Conservation (phyloP, 2,329 filamentous ascomycete genomes). For the Diaporthe vaccinii region DNA sequence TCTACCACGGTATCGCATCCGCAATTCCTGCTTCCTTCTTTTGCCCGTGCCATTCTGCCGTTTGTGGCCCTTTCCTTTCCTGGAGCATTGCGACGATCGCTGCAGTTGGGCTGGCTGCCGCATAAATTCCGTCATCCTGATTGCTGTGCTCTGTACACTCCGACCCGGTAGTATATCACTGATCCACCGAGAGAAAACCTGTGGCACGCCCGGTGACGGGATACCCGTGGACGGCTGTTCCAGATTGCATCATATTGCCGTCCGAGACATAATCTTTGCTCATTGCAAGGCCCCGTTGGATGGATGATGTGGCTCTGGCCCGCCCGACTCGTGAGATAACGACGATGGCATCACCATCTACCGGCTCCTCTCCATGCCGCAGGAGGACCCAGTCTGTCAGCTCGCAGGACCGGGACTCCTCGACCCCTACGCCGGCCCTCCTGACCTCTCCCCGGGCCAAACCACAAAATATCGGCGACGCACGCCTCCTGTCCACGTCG, state of each 20-base stretch:
- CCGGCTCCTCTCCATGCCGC: conserved; percentile 64
- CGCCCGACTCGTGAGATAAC: conserved; percentile 29
- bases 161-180: conserved; percentile 6
- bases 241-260: conserved; percentile 27
- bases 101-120: conserved; percentile 21
- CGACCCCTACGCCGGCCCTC: conserved; percentile 42
- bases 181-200: neutral
- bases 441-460: conserved; percentile 41
- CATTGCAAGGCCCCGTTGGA: conserved; percentile 14
- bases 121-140: conserved; percentile 25
- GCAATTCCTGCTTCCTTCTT: conserved; percentile 21
- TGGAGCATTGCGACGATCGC: neutral
- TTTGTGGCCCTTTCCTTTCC: neutral
- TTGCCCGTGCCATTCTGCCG: conserved; percentile 17
- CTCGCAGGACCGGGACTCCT: conserved; percentile 49
- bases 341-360: conserved; percentile 61
- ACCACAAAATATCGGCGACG: conserved; percentile 47
- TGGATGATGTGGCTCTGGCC: conserved; percentile 27
- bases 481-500: conserved; percentile 56
- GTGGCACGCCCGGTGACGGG: conserved; percentile 6
- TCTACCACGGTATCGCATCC: conserved; percentile 16
- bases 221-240: neutral
- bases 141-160: neutral
- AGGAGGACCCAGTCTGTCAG: conserved; percentile 54
- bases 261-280: conserved; percentile 27